Evolutionary conservation across 345 rosid species (phyloP).

Genomic region (Euphorbia peplus): DNA sequence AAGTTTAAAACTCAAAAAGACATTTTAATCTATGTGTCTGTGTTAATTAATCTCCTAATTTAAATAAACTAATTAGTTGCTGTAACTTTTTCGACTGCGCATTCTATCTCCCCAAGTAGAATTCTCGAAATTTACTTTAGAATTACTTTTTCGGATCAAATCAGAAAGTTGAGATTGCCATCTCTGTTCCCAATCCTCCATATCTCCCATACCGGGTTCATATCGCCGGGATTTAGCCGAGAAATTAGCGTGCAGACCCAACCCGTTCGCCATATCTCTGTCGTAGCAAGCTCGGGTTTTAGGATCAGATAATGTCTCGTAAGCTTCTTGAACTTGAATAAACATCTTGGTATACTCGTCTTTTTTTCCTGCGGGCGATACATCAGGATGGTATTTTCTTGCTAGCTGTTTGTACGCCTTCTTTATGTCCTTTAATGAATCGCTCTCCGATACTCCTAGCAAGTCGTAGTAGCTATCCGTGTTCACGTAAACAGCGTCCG

Average conservation of each 20-base stretch:
- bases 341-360: slow-evolving; percentile 62
- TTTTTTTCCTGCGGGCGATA: slow-evolving; percentile 71
- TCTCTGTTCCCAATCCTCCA: slow-evolving; percentile 20
- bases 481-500: not conserved
- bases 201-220: slow-evolving; percentile 13
- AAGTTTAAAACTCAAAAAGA: too few relatives aligned
- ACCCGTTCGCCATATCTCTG: slow-evolving; percentile 18
- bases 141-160: slow-evolving; percentile 60
- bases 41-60: not conserved
- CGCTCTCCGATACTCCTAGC: slow-evolving; percentile 61
- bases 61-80: not conserved
- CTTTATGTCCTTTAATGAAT: slow-evolving; percentile 58
- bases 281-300: slow-evolving; percentile 22
- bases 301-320: slow-evolving; percentile 34
- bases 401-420: slow-evolving; percentile 87
- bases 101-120: slow-evolving; percentile 85
- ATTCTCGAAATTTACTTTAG: slow-evolving; percentile 11
- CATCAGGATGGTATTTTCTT: slow-evolving; percentile 84
- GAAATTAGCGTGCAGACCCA: slow-evolving; percentile 18
- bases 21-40: too few relatives aligned
- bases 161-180: slow-evolving; percentile 65
- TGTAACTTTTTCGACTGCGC: slow-evolving; percentile 37
- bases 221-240: slow-evolving; percentile 7
- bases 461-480: slow-evolving; percentile 58
- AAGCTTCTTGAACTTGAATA: slow-evolving; percentile 33